Evolutionary conservation across 257 asterid species (phyloP).

Genomic region (Prunella vulgaris): DNA sequence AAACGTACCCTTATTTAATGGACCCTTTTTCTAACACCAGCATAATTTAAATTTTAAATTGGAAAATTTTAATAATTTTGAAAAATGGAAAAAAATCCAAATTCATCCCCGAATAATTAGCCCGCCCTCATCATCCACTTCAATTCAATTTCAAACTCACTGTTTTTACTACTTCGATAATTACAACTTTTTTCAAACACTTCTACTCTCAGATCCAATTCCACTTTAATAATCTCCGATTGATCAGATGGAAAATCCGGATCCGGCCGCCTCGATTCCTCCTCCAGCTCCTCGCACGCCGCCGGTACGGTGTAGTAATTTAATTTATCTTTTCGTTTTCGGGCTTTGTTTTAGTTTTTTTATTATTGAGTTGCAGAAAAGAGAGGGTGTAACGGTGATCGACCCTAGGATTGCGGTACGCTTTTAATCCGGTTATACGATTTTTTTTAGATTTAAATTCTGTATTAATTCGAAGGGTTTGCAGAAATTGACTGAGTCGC

Average conservation of each 20-base stretch:
- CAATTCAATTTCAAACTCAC: constrained; percentile 21
- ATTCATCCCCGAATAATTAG: constrained; percentile 4
- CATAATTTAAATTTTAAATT: neutral
- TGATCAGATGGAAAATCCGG: constrained; percentile 44
- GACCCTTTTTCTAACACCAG: neutral
- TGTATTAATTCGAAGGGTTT: constrained; percentile 5
- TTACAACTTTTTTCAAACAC: constrained; percentile 11
- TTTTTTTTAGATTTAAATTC: neutral
- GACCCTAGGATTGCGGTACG: constrained; percentile 72
- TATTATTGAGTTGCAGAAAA: constrained; percentile 37
- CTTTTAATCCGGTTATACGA: neutral
- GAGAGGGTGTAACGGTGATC: constrained; percentile 51
- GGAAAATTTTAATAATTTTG: too few species aligned
- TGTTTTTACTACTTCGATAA: neutral
- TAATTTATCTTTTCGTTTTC: neutral
- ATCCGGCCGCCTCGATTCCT: constrained; percentile 34
- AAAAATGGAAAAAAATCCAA: neutral
- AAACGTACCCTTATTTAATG: neutral
- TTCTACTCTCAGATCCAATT: constrained; percentile 29
- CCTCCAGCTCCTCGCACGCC: constrained; percentile 36
- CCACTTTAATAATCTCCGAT: constrained; percentile 10
- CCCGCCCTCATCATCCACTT: constrained; percentile 41
- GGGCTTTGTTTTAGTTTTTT: neutral
- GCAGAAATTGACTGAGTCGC: constrained; percentile 79
- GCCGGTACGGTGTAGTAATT: constrained; percentile 25